Percentiles rank a stretch among this genome's conserved stretches.
Conservation (phyloP, 2,329 filamentous ascomycete species). For the Passalora sequoiae region DNA sequence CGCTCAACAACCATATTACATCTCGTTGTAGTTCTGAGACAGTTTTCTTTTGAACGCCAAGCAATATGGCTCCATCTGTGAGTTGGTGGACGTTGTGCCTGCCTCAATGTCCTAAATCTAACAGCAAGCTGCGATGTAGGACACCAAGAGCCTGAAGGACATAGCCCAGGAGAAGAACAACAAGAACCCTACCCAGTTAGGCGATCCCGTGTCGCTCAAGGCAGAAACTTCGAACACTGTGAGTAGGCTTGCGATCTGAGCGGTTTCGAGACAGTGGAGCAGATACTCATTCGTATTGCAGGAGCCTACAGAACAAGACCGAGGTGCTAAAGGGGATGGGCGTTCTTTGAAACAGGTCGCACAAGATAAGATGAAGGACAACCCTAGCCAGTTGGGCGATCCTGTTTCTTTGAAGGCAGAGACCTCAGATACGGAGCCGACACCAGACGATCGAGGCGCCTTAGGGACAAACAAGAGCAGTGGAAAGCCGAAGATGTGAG, state of each 20-base stretch:
- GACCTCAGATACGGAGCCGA: constrained; percentile 32
- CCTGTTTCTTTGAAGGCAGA: constrained; percentile 35
- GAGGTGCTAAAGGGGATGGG: constrained; percentile 9
- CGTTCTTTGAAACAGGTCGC: constrained; percentile 24
- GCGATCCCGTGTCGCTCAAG: constrained; percentile 35
- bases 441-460: constrained; percentile 31
- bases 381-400: constrained; percentile 34
- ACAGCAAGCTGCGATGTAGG: no score
- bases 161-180: constrained; percentile 21
- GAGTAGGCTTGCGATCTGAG: not conserved
- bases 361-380: constrained; percentile 28
- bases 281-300: not conserved
- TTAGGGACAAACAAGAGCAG: constrained; percentile 21
- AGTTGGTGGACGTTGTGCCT: not conserved
- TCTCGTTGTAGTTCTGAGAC: not conserved
- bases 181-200: constrained; percentile 30
- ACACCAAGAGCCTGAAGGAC: constrained; percentile 25
- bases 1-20: no score
- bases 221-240: constrained; percentile 33
- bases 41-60: not conserved
- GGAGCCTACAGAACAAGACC: constrained; percentile 19
- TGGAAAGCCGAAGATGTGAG: constrained; percentile 33
- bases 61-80: constrained; percentile 13
- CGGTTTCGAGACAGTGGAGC: not conserved
- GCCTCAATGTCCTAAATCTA: not conserved